These are phyloP conservation scores for Baudoinia panamericana DNA, from an alignment of 495 filamentous ascomycete genomes.

Conservation along the genomic window DNA sequence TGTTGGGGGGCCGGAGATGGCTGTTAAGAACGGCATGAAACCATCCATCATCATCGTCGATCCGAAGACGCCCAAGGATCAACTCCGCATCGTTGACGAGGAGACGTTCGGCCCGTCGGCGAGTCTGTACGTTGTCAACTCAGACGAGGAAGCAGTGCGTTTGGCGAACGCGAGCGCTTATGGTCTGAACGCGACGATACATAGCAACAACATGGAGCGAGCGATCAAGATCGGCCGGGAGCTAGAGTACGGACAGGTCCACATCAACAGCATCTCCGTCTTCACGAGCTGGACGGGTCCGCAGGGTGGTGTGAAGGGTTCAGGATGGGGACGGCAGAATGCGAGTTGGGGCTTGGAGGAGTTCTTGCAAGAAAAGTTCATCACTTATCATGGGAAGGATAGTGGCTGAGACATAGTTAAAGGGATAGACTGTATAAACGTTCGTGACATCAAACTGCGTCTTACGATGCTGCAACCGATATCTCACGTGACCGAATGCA, in stretches of 20 bases:
- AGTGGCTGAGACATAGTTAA: too few species aligned
- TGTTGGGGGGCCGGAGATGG: slow-evolving; percentile 19
- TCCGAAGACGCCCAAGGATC: slow-evolving; percentile 11
- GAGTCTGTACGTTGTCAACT: slow-evolving; percentile 15
- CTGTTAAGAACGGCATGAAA: slow-evolving; percentile 11
- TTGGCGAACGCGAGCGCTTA: slow-evolving; percentile 18
- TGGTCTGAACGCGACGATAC: slow-evolving; percentile 20
- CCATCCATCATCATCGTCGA: slow-evolving; percentile 22
- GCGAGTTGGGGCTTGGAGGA: slow-evolving; percentile 17
- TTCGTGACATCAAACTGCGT: too few species aligned
- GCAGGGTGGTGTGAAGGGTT: slow-evolving; percentile 20
- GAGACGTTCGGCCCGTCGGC: slow-evolving; percentile 21
- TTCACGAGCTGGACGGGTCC: slow-evolving; percentile 14
- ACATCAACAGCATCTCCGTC: slow-evolving; percentile 18
- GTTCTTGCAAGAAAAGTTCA: slow-evolving; percentile 24
- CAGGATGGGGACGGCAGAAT: slow-evolving; percentile 21
- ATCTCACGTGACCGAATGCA: too few species aligned
- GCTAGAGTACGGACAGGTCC: slow-evolving; percentile 22
- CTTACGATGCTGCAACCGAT: too few species aligned
- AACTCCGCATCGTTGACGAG: slow-evolving; percentile 18
- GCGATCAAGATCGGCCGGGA: slow-evolving; percentile 18
- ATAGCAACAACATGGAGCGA: slow-evolving; percentile 16
- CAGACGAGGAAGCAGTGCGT: slow-evolving; percentile 12
- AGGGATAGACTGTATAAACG: too few species aligned
- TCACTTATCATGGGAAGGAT: slow-evolving; percentile 21